Evolutionary conservation across 2,329 filamentous ascomycete species (phyloP).

Genomic region (Rhynchosporium agropyri): DNA sequence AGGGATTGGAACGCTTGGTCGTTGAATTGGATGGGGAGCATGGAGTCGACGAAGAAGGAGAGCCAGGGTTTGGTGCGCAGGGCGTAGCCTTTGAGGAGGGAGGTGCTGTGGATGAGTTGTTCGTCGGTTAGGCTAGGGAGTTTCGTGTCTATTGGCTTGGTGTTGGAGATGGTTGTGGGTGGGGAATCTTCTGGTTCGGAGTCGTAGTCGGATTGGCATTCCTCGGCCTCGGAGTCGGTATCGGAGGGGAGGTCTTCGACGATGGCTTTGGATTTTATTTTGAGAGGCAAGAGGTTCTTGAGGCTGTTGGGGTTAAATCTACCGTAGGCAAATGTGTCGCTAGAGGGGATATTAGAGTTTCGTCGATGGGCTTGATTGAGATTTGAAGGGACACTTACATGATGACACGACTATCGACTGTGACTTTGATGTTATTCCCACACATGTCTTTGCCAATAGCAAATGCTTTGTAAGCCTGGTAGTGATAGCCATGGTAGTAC

Average conservation of each 20-base stretch:
- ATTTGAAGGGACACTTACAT: slow-evolving; percentile 22
- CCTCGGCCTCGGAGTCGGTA: slow-evolving; percentile 7
- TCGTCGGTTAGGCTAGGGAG: slow-evolving; percentile 43
- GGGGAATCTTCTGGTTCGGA: background rate
- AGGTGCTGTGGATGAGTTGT: slow-evolving; percentile 47
- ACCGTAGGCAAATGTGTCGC: slow-evolving; percentile 29
- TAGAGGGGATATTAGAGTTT: slow-evolving; percentile 6
- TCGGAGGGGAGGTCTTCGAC: slow-evolving; percentile 8
- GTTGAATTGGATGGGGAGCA: slow-evolving; percentile 52
- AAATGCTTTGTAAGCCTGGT: slow-evolving; percentile 48
- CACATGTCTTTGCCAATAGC: slow-evolving; percentile 31
- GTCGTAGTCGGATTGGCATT: slow-evolving; percentile 5
- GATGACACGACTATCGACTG: slow-evolving; percentile 32
- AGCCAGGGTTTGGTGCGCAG: slow-evolving; percentile 53
- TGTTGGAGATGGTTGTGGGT: background rate
- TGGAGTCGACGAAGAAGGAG: slow-evolving; percentile 52
- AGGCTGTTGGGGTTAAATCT: slow-evolving; percentile 38
- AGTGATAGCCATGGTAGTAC: slow-evolving; percentile 50
- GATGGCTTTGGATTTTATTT: slow-evolving; percentile 25
- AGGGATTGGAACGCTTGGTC: slow-evolving; percentile 52
- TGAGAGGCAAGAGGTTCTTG: slow-evolving; percentile 23
- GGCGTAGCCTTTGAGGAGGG: slow-evolving; percentile 51
- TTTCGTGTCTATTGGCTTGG: slow-evolving; percentile 33
- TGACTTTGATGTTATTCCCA: slow-evolving; percentile 30
- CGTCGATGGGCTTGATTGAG: background rate